A percentile compares a stretch with the other conserved stretches of the same genome.
These are phyloP conservation scores for Thielaviopsis populi DNA, from an alignment of 2,329 filamentous ascomycete species.

Conservation along the genomic window DNA sequence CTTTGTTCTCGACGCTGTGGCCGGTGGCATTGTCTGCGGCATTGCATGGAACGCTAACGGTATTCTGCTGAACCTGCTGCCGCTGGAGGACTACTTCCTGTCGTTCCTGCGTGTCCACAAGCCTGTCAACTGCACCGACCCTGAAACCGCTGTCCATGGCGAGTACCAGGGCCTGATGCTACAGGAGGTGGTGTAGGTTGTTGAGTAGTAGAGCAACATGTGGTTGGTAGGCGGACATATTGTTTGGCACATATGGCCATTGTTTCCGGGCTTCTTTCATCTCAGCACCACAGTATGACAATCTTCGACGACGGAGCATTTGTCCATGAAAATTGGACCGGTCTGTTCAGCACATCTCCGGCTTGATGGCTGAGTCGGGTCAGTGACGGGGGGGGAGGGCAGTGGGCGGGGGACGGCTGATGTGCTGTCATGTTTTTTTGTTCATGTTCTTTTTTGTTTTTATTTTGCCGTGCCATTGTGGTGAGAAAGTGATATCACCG, in stretches of 20 bases:
- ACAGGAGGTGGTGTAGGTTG: slow-evolving; percentile 17
- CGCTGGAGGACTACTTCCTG: slow-evolving; percentile 54
- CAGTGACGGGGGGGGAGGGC: background rate
- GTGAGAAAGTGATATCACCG: background rate
- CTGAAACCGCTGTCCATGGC: slow-evolving; percentile 25
- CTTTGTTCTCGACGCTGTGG: slow-evolving; percentile 56
- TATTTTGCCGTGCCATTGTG: background rate
- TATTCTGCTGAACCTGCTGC: slow-evolving; percentile 46
- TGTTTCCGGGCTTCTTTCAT: background rate
- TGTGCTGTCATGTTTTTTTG: background rate
- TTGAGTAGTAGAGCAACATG: background rate
- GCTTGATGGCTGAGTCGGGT: background rate
- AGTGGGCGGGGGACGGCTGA: background rate
- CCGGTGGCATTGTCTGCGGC: slow-evolving; percentile 48
- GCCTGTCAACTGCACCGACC: slow-evolving; percentile 32
- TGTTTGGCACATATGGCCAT: background rate
- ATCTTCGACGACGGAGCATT: background rate
- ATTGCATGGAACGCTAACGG: slow-evolving; percentile 45
- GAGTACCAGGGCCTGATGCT: slow-evolving; percentile 22
- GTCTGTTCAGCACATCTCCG: background rate
- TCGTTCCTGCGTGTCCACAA: slow-evolving; percentile 50
- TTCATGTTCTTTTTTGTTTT: background rate
- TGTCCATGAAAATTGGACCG: background rate
- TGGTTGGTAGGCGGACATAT: background rate
- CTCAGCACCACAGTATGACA: background rate